Evolutionary conservation across 257 asterid genomes (phyloP).

Genomic region (Linaria vulgaris): DNA sequence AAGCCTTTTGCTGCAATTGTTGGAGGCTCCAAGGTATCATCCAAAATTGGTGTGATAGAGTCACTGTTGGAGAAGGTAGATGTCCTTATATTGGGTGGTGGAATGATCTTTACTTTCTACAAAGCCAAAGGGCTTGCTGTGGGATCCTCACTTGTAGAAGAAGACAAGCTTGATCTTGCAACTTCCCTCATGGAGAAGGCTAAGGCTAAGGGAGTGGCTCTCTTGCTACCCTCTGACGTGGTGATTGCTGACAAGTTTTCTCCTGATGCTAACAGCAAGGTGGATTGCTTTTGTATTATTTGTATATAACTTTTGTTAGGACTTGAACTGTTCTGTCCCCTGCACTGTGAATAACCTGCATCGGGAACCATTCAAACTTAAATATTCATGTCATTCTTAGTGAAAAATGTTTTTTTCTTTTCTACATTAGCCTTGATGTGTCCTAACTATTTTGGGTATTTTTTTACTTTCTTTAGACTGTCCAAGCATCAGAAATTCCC

Average conservation of each 20-base stretch:
- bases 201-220: constrained; percentile 40
- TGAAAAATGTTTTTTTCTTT: not conserved
- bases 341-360: not conserved
- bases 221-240: constrained; percentile 48
- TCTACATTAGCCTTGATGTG: not conserved
- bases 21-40: constrained; percentile 49
- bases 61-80: constrained; percentile 43
- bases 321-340: not conserved
- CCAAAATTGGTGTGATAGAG: constrained; percentile 45
- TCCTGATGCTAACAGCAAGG: constrained; percentile 48
- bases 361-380: too few species aligned
- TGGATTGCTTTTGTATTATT: not conserved
- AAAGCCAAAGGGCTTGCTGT: constrained; percentile 47
- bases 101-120: constrained; percentile 53
- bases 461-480: constrained; percentile 19
- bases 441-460: not conserved
- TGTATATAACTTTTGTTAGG: not conserved
- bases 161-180: constrained; percentile 46
- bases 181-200: constrained; percentile 47
- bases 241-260: constrained; percentile 47
- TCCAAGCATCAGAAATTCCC: constrained; percentile 39
- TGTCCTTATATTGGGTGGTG: constrained; percentile 45
- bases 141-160: constrained; percentile 54
- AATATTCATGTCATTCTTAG: too few species aligned
- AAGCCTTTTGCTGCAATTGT: constrained; percentile 53